Conservation (phyloP, 305 asterid species). For the Rubia peregrina region DNA sequence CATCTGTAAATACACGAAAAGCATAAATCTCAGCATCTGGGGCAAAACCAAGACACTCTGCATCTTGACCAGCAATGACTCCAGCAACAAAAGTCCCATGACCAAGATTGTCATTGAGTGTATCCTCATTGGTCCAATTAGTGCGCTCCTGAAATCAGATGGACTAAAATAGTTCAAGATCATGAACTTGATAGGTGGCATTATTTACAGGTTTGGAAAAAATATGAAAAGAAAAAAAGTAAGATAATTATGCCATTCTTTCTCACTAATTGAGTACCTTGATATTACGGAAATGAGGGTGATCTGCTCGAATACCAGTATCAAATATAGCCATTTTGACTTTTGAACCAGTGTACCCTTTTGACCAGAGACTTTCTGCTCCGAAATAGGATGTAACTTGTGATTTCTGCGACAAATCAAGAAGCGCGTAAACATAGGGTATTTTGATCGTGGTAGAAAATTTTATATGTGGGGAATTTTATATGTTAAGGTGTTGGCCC, state of each 20-base stretch:
- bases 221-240: constrained; percentile 7
- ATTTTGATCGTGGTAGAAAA: neutral
- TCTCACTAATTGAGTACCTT: constrained; percentile 42
- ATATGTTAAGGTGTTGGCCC: too few species aligned
- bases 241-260: neutral
- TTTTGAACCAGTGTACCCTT: constrained; percentile 89
- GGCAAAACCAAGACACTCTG: constrained; percentile 98
- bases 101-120: constrained; percentile 95
- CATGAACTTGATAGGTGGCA: neutral
- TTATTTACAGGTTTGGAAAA: constrained; percentile 19
- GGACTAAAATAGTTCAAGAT: constrained; percentile 9
- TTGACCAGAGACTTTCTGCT: constrained; percentile 90
- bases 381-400: constrained; percentile 95
- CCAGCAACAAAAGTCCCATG: constrained; percentile 99
- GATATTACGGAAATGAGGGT: constrained; percentile 96
- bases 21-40: constrained; percentile 98
- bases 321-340: constrained; percentile 99
- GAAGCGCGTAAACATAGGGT: neutral
- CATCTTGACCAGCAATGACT: constrained; percentile 91
- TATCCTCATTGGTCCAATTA: constrained; percentile 96
- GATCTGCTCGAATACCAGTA: constrained; percentile 84
- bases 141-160: constrained; percentile 72
- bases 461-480: too few species aligned
- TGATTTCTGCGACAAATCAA: constrained; percentile 58
- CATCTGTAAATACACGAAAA: constrained; percentile 91